These are phyloP conservation scores for Ceriops zippeliana DNA, from an alignment of 345 rosid genomes.

Conservation along the genomic window DNA sequence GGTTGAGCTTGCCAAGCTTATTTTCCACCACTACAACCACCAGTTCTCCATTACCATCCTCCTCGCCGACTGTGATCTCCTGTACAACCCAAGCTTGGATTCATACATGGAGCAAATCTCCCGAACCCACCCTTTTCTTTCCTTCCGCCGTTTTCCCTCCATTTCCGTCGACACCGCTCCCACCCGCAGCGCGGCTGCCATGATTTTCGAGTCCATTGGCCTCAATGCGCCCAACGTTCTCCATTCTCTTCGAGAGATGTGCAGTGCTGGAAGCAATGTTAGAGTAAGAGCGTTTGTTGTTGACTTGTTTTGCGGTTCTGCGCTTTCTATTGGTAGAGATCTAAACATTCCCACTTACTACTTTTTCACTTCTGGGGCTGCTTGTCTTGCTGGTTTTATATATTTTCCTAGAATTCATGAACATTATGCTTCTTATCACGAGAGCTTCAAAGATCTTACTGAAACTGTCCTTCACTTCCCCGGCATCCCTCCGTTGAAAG, in stretches of 20 bases:
- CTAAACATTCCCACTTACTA: constrained; percentile 23
- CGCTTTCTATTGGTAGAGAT: constrained; percentile 4
- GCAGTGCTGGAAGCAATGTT: not conserved
- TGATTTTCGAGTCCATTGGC: constrained; percentile 14
- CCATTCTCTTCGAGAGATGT: constrained; percentile 17
- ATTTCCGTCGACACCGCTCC: not conserved
- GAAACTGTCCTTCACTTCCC: constrained; percentile 20
- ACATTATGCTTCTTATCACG: not conserved
- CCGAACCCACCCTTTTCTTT: not conserved
- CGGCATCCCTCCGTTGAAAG: constrained; percentile 29
- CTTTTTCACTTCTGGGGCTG: constrained; percentile 32
- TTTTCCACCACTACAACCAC: constrained; percentile 9
- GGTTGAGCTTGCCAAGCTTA: constrained; percentile 28
- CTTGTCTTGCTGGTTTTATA: constrained; percentile 21
- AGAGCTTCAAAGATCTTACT: constrained; percentile 23
- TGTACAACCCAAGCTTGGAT: constrained; percentile 3
- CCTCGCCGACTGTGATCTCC: constrained; percentile 2
- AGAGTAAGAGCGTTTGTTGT: constrained; percentile 8
- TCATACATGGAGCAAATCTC: constrained; percentile 13
- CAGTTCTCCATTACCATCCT: constrained; percentile 9
- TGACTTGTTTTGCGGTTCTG: constrained; percentile 13
- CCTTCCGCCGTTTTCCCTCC: constrained; percentile 21
- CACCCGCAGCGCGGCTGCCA: constrained; percentile 9
- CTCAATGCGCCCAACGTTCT: constrained; percentile 9
- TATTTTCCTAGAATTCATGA: constrained; percentile 25